Percentiles rank a stretch among this genome's conserved stretches.
phyloP scores from a whole-genome alignment of 2,329 filamentous ascomycete species.

The Trichoderma sp. region DNA sequence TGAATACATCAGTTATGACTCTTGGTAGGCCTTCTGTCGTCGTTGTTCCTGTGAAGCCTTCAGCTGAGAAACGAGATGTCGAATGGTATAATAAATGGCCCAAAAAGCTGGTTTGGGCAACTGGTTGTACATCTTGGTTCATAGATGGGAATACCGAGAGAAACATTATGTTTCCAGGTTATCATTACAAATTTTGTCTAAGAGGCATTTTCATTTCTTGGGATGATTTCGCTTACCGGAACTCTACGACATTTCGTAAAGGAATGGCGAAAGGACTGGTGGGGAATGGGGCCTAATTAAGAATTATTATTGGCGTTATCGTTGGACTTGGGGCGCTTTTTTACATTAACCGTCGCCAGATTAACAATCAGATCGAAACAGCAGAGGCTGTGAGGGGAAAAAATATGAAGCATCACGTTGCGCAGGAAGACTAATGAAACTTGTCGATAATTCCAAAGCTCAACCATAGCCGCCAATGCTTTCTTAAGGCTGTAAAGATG shows the following conservation, averaged over 20 bases:
- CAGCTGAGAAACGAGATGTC: constrained; percentile 27
- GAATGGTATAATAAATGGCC: constrained; percentile 41
- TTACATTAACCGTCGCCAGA: neutral
- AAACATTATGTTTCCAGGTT: constrained; percentile 53
- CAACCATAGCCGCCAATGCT: neutral
- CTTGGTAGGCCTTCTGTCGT: constrained; percentile 22
- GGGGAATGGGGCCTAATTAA: neutral
- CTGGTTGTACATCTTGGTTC: constrained; percentile 51
- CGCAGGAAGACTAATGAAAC: no score
- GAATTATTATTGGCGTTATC: neutral
- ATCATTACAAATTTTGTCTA: constrained; percentile 48
- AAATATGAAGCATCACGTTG: no score
- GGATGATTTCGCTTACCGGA: constrained; percentile 32
- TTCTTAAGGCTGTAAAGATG: neutral
- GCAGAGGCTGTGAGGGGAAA: no score
- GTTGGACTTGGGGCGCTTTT: neutral
- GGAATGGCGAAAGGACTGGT: no score
- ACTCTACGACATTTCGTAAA: neutral
- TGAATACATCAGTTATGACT: constrained; percentile 7
- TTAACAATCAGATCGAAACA: neutral
- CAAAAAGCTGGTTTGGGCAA: constrained; percentile 45
- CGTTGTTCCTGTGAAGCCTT: constrained; percentile 32
- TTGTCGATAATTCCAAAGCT: neutral
- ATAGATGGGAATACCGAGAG: constrained; percentile 44
- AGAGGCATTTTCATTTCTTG: constrained; percentile 44